Conservation (phyloP, 352 stramenopile species). For the Phytophthora quininea region DNA sequence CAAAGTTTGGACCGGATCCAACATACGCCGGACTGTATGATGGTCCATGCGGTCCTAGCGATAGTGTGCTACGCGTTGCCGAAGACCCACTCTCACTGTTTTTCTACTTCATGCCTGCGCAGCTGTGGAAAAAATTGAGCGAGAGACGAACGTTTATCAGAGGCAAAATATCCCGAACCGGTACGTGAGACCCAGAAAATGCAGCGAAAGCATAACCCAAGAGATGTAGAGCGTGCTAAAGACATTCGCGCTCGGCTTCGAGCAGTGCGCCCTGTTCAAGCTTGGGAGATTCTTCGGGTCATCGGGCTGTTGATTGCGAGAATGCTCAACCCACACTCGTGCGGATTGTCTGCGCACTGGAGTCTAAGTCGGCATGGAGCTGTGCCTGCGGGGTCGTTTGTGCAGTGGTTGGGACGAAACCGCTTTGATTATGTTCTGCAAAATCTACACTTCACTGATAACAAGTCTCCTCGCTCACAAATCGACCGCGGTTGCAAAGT, state of each 20-base stretch:
- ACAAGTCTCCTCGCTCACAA: background rate
- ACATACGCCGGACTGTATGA: background rate
- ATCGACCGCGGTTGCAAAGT: constrained; percentile 10
- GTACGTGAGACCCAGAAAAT: background rate
- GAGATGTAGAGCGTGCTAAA: background rate
- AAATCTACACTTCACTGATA: constrained; percentile 16
- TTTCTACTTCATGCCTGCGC: background rate
- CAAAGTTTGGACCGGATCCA: background rate
- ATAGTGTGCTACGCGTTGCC: background rate
- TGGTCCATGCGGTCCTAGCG: background rate
- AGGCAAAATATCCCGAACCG: background rate
- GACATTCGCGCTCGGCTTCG: background rate
- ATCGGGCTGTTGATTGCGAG: constrained; percentile 1
- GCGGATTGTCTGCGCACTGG: background rate
- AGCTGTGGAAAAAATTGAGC: background rate
- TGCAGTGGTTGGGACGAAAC: background rate
- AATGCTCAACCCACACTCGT: background rate
- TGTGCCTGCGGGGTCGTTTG: constrained; percentile 4
- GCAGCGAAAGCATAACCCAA: background rate
- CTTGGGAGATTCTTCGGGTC: background rate
- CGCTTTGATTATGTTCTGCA: constrained; percentile 3
- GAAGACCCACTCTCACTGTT: background rate
- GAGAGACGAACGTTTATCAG: background rate
- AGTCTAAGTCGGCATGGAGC: background rate
- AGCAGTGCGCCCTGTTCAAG: background rate